Base-by-base conservation (phyloP, 139 green algal genomes). In the Edaphochlamys debaryana region DNA sequence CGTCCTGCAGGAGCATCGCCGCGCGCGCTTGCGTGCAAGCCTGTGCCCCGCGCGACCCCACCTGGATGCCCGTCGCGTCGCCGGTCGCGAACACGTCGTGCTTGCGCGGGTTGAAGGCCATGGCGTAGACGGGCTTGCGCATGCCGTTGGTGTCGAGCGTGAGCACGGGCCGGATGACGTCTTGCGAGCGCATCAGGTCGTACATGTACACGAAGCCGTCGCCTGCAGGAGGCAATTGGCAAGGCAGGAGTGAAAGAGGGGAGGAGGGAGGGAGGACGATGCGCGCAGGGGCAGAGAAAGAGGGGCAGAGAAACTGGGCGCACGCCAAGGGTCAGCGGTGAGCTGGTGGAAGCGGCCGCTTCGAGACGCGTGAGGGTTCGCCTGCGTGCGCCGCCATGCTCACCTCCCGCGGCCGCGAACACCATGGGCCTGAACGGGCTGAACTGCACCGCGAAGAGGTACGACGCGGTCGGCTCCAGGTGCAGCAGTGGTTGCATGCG, bases 191-290 rank as follows among this genome's bases (percentile, higher is more conserved):
- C 56, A 78, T n/a, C 60, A 95, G 86, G 80, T 95, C 92, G 82
- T 94, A 95, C n/a, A 95, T 17, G 67, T 91, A 92, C 22, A 93
- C 89, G 38, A 78, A 84, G 34, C 91, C 91, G 69, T 93, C 90
- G 36, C 79, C 89, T 90, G 62, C 54, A 34, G 27, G 30, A 63
- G 29, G 25, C 4, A 48, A 32, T 40, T 32, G 41, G 69, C 29
- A 23, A 7, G 29, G 30, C 22, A 32, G 20, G 54, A 9, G 23
- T 63, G 5, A 63, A 63, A 22, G 13, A 32, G 19, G 54, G 20
- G 15, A 9, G 54, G 54, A 9, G 54, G 54, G 22, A n/a, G 23
- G 13, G 22, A 63, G 54, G 15, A 63, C 19, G 19, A 63, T 22
- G 45, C 11, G 45, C 9, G 45, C 11, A 22, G 45, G 45, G 45